Base-by-base conservation (phyloP, 2,329 filamentous ascomycete species). In the Neocatenulostroma microsporum region DNA sequence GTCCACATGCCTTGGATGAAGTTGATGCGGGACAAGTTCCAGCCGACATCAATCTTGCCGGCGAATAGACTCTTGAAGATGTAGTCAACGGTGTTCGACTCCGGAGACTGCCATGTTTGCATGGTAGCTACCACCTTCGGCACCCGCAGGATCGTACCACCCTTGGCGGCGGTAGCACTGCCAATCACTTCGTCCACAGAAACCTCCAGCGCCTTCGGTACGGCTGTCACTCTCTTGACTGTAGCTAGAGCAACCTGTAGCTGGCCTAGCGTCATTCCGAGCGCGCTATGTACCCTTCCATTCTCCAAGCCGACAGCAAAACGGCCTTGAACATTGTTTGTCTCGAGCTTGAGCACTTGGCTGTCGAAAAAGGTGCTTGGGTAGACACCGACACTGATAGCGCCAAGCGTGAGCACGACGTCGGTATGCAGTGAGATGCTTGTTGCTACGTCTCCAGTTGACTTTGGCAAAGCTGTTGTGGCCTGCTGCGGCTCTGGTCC, bases 21-120 rank as follows among this genome's bases (percentile, higher is more conserved):
- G 62, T 84, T 87, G 66, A 98, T 93, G 53, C 91, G 86, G 8
- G 82, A 86, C 64, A 95, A 94, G 66, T 98, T 98, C 91, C 91
- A 98, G 13, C 91, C 91, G 3, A 98, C 89, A 53, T 98, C 91
- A 4, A 98, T 89, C 60, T 96, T 96, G 56, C 91, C 91, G 60
- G 95, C 87, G 54, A 98, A 93, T 0, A 80, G 79, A 56, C 83
- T 91, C 66, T 84, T 86, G 74, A 98, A 98, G 39, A 93, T 84
- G 68, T 95, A 98, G 55, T 96, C 87, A 54, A 98, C 94, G 36
- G 80, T 73, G 44, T 82, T 85, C 23, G 75, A 78, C 19, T 76
- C 72, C 0, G 85, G 80, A 3, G 64, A 65, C 62, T 98, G 91
- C 91, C 89, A 96, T 2, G 91, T 98, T 63, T 95, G 82, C 91